Conservation (phyloP, 148 eudicot species). For the Rhododendron mucronatum region DNA sequence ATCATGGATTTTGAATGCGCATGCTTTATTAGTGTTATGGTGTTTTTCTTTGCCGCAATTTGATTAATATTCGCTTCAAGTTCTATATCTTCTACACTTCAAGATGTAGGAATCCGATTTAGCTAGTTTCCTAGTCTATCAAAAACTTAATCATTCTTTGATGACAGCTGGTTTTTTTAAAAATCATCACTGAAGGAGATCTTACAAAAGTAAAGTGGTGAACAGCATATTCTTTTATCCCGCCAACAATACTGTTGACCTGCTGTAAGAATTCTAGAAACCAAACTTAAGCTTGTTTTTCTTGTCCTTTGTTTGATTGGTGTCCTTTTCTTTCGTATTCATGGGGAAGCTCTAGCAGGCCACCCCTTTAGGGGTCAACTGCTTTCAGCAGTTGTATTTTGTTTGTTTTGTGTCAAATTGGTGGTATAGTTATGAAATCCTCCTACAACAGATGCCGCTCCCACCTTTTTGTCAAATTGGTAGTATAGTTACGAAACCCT, state of each 20-base stretch:
- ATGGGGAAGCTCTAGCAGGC: not conserved
- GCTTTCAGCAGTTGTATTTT: not conserved
- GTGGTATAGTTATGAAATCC: no score
- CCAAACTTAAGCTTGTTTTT: not conserved
- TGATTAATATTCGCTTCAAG: not conserved
- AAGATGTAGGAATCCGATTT: not conserved
- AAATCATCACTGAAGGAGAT: not conserved
- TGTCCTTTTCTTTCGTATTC: not conserved
- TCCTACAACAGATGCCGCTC: not conserved
- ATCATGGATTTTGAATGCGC: not conserved
- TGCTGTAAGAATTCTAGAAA: not conserved
- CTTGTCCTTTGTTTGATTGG: not conserved
- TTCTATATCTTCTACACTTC: not conserved
- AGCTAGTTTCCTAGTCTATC: not conserved
- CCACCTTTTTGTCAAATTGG: not conserved
- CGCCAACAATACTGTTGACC: not conserved
- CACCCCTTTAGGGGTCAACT: not conserved
- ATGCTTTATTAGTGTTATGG: not conserved
- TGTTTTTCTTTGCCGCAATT: not conserved
- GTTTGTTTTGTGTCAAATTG: not conserved
- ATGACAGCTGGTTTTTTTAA: not conserved
- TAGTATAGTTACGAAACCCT: not conserved
- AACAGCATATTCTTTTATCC: not conserved
- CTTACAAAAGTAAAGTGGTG: not conserved
- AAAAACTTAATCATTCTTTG: not conserved